These are phyloP conservation scores for Botrytis aclada DNA, from an alignment of 2,329 filamentous ascomycete species.

Conservation along the genomic window DNA sequence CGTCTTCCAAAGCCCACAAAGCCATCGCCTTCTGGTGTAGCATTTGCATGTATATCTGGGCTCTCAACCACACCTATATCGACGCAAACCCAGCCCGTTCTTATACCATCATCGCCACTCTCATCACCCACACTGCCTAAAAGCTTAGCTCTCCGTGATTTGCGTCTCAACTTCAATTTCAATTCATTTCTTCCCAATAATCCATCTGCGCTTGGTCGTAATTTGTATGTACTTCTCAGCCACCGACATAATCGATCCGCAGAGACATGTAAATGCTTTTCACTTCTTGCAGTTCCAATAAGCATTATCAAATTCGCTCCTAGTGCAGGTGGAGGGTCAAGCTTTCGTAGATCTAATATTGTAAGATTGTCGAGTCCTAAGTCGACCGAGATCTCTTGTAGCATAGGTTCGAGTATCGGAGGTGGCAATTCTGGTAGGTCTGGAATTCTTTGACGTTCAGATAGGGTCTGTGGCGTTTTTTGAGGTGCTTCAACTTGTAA, in stretches of 20 bases:
- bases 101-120: slow-evolving; percentile 76
- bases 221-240: slow-evolving; percentile 68
- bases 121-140: slow-evolving; percentile 65
- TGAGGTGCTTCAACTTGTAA: slow-evolving; percentile 63
- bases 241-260: slow-evolving; percentile 87
- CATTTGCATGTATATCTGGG: slow-evolving; percentile 42
- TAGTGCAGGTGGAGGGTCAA: slow-evolving; percentile 84
- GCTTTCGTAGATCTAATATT: slow-evolving; percentile 75
- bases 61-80: slow-evolving; percentile 73
- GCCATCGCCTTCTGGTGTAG: slow-evolving; percentile 47
- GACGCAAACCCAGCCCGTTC: slow-evolving; percentile 94
- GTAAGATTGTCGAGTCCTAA: slow-evolving; percentile 80
- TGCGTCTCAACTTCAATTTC: slow-evolving; percentile 78
- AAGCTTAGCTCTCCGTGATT: slow-evolving; percentile 77
- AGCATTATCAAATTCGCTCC: slow-evolving; percentile 91
- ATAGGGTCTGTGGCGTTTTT: slow-evolving; percentile 41
- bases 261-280: slow-evolving; percentile 88
- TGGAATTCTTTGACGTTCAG: slow-evolving; percentile 56
- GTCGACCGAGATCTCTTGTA: slow-evolving; percentile 78
- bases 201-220: slow-evolving; percentile 79
- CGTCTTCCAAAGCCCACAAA: slow-evolving; percentile 75
- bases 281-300: slow-evolving; percentile 83
- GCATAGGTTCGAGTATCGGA: slow-evolving; percentile 64
- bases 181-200: slow-evolving; percentile 86
- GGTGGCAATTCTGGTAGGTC: slow-evolving; percentile 60